Conservation (phyloP, 768 basidiomycete genomes). For the Tulasnella calospora region DNA sequence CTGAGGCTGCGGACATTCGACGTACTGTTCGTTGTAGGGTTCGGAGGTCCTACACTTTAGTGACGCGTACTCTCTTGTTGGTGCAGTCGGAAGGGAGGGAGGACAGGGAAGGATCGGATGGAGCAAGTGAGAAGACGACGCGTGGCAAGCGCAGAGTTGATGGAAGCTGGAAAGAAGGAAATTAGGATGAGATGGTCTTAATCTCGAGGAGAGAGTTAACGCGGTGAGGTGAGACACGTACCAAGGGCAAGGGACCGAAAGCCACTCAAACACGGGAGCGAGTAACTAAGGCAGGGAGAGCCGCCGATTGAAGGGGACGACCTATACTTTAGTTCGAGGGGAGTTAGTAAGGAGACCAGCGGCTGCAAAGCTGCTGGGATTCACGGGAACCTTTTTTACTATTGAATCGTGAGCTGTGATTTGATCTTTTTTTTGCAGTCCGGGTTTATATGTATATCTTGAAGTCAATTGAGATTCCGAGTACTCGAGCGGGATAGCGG, state of each 20-base stretch:
- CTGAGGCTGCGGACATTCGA: neutral
- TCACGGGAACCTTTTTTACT: neutral
- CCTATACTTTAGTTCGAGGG: neutral
- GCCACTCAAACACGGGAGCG: neutral
- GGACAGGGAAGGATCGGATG: neutral
- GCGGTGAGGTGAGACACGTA: neutral
- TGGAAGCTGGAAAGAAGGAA: neutral
- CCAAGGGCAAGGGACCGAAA: neutral
- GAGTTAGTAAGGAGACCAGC: neutral
- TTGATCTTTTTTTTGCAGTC: neutral
- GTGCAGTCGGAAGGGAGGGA: neutral
- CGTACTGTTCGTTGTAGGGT: neutral
- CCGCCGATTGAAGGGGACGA: neutral
- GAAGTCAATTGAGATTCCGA: constrained; percentile 1
- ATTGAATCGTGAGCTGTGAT: neutral
- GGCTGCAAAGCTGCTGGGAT: neutral
- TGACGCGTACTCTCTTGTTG: neutral
- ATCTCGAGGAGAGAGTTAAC: neutral
- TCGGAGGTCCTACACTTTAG: neutral
- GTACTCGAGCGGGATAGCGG: constrained; percentile 3
- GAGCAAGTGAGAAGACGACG: neutral
- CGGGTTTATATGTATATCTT: neutral
- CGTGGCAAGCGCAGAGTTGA: neutral
- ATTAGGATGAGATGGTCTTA: too few relatives aligned
- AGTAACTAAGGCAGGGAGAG: neutral